Evolutionary conservation across 371 early-diverging fungal species (phyloP).

Genomic region (Zopfochytrium polystomum): DNA sequence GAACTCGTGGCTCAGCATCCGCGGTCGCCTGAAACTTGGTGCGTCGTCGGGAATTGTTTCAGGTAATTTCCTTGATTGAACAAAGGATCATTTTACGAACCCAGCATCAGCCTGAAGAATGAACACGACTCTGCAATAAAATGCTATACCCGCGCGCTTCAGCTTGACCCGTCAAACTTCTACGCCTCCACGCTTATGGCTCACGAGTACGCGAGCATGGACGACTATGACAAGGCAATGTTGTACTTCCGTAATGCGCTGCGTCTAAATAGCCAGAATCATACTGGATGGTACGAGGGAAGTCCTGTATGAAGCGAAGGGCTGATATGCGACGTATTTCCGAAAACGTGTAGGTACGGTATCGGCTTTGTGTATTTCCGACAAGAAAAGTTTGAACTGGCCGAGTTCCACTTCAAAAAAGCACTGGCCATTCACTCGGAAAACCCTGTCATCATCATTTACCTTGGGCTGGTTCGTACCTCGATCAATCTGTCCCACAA

Average conservation of each 20-base stretch:
- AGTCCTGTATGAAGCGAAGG: no score
- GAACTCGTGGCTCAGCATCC: constrained; percentile 58
- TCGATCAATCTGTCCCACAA: constrained; percentile 14
- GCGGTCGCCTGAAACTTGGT: constrained; percentile 70
- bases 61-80: constrained; percentile 24
- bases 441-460: constrained; percentile 59
- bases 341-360: constrained; percentile 62
- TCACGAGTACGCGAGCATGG: constrained; percentile 70
- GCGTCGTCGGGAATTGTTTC: constrained; percentile 72
- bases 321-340: no score
- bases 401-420: constrained; percentile 61
- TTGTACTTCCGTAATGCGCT: constrained; percentile 66
- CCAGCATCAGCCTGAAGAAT: constrained; percentile 48
- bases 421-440: constrained; percentile 62
- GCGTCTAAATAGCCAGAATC: constrained; percentile 65
- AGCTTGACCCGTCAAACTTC: constrained; percentile 61
- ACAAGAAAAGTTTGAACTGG: constrained; percentile 62
- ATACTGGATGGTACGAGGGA: constrained; percentile 75
- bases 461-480: constrained; percentile 55
- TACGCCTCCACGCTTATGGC: constrained; percentile 79
- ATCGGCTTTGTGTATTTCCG: constrained; percentile 60
- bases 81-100: background rate
- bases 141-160: constrained; percentile 70
- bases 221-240: constrained; percentile 68
- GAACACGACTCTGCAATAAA: constrained; percentile 70